A percentile compares a stretch with the other conserved stretches of the same genome.
These are phyloP conservation scores for Russula earlei DNA, from an alignment of 768 basidiomycete species.

Conservation along the genomic window DNA sequence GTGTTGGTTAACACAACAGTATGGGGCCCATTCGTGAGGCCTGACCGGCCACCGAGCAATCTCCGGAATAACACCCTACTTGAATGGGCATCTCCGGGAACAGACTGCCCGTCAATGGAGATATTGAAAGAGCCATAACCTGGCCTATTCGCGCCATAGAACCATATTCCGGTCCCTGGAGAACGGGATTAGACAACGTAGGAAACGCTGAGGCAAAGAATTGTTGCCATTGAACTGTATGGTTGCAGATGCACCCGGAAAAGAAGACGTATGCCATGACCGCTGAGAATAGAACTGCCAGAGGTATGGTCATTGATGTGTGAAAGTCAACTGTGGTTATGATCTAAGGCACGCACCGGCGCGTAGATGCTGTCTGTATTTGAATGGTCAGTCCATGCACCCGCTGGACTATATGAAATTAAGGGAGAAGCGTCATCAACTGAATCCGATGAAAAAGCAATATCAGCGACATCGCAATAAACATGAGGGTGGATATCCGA, in stretches of 20 bases:
- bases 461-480: background rate
- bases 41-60: constrained; percentile 35
- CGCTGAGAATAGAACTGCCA: constrained; percentile 31
- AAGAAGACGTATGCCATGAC: constrained; percentile 37
- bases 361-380: constrained; percentile 35
- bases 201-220: background rate
- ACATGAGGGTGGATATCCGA: background rate
- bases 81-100: constrained; percentile 30
- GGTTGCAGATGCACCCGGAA: constrained; percentile 39
- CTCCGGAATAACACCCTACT: constrained; percentile 27
- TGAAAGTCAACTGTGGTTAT: no score
- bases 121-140: background rate
- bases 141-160: constrained; percentile 21
- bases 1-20: constrained; percentile 39
- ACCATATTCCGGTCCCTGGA: constrained; percentile 39
- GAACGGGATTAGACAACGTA: background rate
- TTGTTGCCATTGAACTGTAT: constrained; percentile 38
- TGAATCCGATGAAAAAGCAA: constrained; percentile 20
- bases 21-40: constrained; percentile 38
- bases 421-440: constrained; percentile 52
- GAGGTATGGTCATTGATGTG: constrained; percentile 22
- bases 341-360: constrained; percentile 22
- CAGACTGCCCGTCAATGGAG: constrained; percentile 28
- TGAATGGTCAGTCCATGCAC: constrained; percentile 40
- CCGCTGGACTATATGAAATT: constrained; percentile 40